Percentiles rank a stretch among this genome's conserved stretches.
Conservation (phyloP, 2,329 filamentous ascomycete genomes). For the Trichoderma asperellum region DNA sequence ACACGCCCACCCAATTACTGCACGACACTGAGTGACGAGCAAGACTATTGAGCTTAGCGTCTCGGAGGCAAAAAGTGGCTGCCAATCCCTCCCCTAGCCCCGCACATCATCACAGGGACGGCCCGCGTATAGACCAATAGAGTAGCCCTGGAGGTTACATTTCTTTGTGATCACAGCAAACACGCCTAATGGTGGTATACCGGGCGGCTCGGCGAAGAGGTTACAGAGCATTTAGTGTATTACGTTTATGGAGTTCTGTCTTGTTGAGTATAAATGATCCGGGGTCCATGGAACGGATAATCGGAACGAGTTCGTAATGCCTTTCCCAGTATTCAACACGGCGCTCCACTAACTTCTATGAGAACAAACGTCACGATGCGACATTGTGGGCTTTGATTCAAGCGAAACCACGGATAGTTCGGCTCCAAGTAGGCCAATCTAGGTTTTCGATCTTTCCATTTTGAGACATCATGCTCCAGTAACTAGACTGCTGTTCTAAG, state of each 20-base stretch:
- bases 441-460: neutral
- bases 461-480: neutral
- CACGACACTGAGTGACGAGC: neutral
- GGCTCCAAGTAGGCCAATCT: conserved; percentile 16
- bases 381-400: conserved; percentile 10
- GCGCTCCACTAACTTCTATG: conserved; percentile 10
- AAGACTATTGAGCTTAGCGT: neutral
- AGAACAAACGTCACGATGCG: conserved; percentile 22
- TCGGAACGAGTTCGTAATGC: conserved; percentile 19
- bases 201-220: neutral
- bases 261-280: conserved; percentile 12
- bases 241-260: conserved; percentile 3
- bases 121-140: conserved; percentile 20
- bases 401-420: conserved; percentile 18
- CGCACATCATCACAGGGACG: conserved; percentile 15
- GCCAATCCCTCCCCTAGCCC: conserved; percentile 12
- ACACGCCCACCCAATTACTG: neutral
- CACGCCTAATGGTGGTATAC: neutral
- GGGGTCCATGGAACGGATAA: conserved; percentile 23
- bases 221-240: conserved; percentile 1
- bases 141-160: neutral
- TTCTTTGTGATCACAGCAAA: neutral
- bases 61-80: conserved; percentile 26
- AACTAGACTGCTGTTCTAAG: neutral
- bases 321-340: neutral